A percentile compares a stretch with the other conserved stretches of the same genome.
Conservation (phyloP, 1,139 yeast species). For the Protomyces macrosporus region DNA sequence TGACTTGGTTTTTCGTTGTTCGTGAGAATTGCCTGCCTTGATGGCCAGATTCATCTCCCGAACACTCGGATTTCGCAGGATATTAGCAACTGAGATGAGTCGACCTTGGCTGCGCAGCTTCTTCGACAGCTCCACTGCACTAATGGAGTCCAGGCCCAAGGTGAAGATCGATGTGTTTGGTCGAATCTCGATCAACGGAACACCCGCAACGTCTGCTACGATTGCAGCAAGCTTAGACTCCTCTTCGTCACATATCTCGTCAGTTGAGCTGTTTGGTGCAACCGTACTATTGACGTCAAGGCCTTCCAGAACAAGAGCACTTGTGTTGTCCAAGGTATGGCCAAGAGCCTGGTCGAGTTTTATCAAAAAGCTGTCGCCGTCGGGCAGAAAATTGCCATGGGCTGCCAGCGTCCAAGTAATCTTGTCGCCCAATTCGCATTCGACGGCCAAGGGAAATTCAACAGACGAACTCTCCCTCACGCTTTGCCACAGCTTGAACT, state of each 20-base stretch:
- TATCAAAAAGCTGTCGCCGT: not conserved
- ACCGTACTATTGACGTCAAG: not conserved
- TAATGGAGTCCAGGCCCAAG: slow-evolving; percentile 33
- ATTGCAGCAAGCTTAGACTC: slow-evolving; percentile 24
- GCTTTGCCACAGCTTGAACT: slow-evolving; percentile 19
- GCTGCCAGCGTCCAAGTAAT: slow-evolving; percentile 30
- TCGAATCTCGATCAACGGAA: slow-evolving; percentile 8
- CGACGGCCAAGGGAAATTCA: slow-evolving; percentile 33
- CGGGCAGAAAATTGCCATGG: slow-evolving; percentile 8
- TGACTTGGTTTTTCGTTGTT: not conserved
- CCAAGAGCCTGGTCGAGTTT: slow-evolving; percentile 1
- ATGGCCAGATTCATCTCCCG: slow-evolving; percentile 20
- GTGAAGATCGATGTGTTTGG: slow-evolving; percentile 29
- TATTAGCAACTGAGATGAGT: slow-evolving; percentile 30
- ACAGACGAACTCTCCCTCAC: slow-evolving; percentile 20
- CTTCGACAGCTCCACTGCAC: slow-evolving; percentile 31
- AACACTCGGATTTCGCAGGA: slow-evolving; percentile 28
- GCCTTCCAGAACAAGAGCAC: not conserved
- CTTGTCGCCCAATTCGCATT: slow-evolving; percentile 23
- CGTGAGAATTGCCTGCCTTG: not conserved
- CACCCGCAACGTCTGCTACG: slow-evolving; percentile 24
- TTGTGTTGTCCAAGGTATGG: not conserved
- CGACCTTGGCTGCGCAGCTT: slow-evolving; percentile 26
- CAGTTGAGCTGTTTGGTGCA: not conserved
- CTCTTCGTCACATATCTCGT: not conserved